phyloP scores from a whole-genome alignment of 2,329 filamentous ascomycete species.

The Aspergillus neotritici region DNA sequence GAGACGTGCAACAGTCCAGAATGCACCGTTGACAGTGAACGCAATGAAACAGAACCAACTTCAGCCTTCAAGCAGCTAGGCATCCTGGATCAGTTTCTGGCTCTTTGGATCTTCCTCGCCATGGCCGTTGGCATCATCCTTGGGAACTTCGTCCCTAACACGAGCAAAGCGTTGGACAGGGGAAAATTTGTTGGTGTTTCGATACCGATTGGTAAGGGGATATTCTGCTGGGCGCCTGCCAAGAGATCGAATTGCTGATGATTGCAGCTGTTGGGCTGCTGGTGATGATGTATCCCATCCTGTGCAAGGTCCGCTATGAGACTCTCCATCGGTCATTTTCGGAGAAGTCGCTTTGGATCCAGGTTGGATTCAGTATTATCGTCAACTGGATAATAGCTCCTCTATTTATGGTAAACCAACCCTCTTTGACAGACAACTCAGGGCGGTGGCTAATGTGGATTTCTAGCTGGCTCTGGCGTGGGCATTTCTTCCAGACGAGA shows the following conservation, averaged over 20 bases:
- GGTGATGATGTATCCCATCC: constrained; percentile 91
- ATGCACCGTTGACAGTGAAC: too few species aligned
- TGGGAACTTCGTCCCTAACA: constrained; percentile 65
- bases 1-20: too few species aligned
- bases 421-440: neutral
- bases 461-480: constrained; percentile 44
- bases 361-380: constrained; percentile 67
- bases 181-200: constrained; percentile 69
- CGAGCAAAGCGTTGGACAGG: constrained; percentile 58
- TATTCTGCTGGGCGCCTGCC: constrained; percentile 1
- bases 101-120: constrained; percentile 69
- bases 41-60: too few species aligned
- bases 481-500: constrained; percentile 51
- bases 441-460: neutral
- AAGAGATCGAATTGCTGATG: constrained; percentile 11
- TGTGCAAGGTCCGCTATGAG: constrained; percentile 81
- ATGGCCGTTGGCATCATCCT: constrained; percentile 71
- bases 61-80: constrained; percentile 48
- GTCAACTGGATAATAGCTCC: constrained; percentile 82
- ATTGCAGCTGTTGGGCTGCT: constrained; percentile 65
- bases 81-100: constrained; percentile 59
- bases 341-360: constrained; percentile 63
- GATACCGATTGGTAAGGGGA: constrained; percentile 39
- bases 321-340: constrained; percentile 62
- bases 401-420: constrained; percentile 63